These are phyloP conservation scores for Monosporascus ibericus DNA, from an alignment of 2,329 filamentous ascomycete species.

Conservation along the genomic window DNA sequence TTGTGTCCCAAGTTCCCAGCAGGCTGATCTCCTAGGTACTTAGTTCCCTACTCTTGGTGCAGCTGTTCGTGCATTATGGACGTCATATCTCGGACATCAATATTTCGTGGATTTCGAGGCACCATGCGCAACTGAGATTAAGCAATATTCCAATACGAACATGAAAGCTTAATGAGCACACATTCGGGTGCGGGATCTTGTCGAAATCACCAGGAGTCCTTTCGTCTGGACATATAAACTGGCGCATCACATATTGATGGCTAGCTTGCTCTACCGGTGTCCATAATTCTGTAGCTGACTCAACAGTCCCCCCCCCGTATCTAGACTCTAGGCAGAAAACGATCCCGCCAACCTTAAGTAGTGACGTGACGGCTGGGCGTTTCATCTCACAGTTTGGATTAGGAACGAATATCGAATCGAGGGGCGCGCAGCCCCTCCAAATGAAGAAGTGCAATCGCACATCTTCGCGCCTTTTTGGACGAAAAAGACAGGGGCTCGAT, in stretches of 20 bases:
- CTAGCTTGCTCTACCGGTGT: no score
- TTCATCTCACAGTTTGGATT: neutral
- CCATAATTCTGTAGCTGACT: no score
- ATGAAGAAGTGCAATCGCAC: neutral
- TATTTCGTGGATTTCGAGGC: neutral
- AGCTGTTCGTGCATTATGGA: neutral
- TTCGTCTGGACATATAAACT: no score
- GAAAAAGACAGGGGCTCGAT: neutral
- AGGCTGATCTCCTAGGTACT: neutral
- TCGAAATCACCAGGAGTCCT: no score
- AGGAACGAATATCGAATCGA: neutral
- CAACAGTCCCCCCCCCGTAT: no score
- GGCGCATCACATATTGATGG: no score
- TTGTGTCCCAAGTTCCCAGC: neutral
- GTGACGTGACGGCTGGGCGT: conserved; percentile 1
- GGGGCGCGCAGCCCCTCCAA: neutral
- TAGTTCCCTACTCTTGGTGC: neutral
- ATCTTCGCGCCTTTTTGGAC: neutral
- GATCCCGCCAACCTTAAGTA: neutral
- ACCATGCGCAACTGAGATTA: neutral
- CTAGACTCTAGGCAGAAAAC: no score
- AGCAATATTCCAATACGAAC: neutral
- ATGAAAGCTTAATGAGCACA: no score
- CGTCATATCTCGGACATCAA: neutral
- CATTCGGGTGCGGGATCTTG: no score